Percentiles rank a stretch among this genome's conserved stretches.
These are phyloP conservation scores for Nemania abortiva DNA, from an alignment of 2,329 filamentous ascomycete species.

Conservation along the genomic window DNA sequence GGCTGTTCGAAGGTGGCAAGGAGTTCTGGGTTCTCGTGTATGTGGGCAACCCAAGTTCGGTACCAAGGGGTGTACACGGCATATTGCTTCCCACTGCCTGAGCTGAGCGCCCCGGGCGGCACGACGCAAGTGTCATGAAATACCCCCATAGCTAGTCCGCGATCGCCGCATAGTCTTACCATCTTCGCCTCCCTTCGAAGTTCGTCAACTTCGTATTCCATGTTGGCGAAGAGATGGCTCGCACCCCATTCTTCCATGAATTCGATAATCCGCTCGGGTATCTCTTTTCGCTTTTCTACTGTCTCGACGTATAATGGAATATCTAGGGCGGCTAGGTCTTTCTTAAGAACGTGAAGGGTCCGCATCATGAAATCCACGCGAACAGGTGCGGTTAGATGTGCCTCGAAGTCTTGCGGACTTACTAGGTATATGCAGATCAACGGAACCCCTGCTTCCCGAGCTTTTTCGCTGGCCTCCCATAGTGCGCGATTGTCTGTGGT, in stretches of 20 bases:
- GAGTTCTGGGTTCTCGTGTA: conserved; percentile 77
- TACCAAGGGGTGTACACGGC: conserved; percentile 89
- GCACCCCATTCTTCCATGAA: conserved; percentile 79
- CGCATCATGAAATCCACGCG: conserved; percentile 86
- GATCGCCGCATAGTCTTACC: conserved; percentile 69
- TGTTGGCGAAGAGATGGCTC: conserved; percentile 82
- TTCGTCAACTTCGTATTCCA: conserved; percentile 94
- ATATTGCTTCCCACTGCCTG: conserved; percentile 80
- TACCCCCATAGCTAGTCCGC: conserved; percentile 76
- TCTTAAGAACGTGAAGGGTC: conserved; percentile 72
- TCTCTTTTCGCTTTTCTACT: conserved; percentile 71
- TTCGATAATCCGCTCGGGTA: conserved; percentile 72
- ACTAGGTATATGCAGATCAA: conserved; percentile 83
- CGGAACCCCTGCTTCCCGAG: conserved; percentile 75
- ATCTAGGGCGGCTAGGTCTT: conserved; percentile 75
- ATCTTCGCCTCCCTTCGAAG: conserved; percentile 79
- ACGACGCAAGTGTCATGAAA: conserved; percentile 88
- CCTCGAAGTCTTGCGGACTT: conserved; percentile 86
- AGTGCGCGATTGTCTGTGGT: conserved; percentile 79
- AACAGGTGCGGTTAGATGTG: conserved; percentile 78
- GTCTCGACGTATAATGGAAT: conserved; percentile 85
- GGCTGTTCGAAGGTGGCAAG: conserved; percentile 73
- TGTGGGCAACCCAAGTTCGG: conserved; percentile 77
- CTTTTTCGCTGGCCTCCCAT: conserved; percentile 73
- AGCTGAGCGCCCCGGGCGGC: conserved; percentile 75